A percentile compares a stretch with the other conserved stretches of the same genome.
Conservation (phyloP, 225 moss, liverwort and hornwort species). For the Neckera pumila region DNA sequence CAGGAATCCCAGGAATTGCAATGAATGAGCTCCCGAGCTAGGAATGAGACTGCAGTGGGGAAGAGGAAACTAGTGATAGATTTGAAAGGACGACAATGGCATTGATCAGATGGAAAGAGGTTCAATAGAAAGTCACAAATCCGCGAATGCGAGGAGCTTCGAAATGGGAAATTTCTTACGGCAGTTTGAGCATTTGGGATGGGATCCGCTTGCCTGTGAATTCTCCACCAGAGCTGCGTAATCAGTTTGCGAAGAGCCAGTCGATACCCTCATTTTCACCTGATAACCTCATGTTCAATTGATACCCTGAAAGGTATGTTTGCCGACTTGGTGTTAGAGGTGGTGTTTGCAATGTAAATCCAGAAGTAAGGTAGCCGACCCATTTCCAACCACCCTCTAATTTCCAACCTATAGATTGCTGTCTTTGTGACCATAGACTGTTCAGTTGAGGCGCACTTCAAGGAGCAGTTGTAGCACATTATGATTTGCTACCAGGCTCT, state of each 20-base stretch:
- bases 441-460: too few relatives aligned
- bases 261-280: not conserved
- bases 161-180: too few relatives aligned
- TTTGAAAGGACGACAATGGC: not conserved
- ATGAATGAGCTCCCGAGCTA: not conserved
- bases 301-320: not conserved
- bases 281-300: not conserved
- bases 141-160: not conserved
- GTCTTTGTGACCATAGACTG: too few relatives aligned
- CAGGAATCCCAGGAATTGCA: not conserved
- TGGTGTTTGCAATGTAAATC: too few relatives aligned
- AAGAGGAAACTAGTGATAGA: not conserved
- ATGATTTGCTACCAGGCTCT: too few relatives aligned
- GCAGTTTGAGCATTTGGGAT: not conserved
- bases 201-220: not conserved
- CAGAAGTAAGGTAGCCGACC: too few relatives aligned
- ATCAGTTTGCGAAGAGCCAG: not conserved
- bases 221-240: not conserved
- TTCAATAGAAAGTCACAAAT: not conserved
- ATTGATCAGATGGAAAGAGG: not conserved
- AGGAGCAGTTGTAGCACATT: too few relatives aligned
- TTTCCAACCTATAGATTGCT: too few relatives aligned
- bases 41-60: not conserved
- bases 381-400: too few relatives aligned
- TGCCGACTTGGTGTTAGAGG: too few relatives aligned